Base-by-base conservation (phyloP, 78 protist species). In the Emiliania huxleyi region DNA sequence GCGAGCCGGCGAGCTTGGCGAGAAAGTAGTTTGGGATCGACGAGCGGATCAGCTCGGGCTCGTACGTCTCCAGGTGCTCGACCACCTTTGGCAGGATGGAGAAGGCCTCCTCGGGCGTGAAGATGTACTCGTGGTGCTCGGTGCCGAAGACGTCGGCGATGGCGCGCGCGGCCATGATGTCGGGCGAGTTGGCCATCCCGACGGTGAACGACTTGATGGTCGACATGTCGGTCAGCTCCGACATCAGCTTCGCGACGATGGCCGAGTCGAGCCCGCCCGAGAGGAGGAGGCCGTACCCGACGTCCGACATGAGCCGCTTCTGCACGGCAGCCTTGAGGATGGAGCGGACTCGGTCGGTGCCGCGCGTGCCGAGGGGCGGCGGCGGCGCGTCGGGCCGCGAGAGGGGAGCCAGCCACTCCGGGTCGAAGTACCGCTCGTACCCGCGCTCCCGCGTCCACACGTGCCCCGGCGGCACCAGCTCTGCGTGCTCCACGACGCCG, bases 1-100 rank as follows among this genome's bases (percentile, higher is more conserved):
- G 79, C 94, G 69, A 19, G 37, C 90, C 75, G 43, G 85, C 85
- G 40, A 40, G 49, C 85, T 77, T 40, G 18, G 94, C 40, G 52
- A 92, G 77, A 62, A 92, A 11, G 91, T 45, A 92, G 71, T 73
- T 48, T 19, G 94, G 94, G 55, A 87, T 92, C 29, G 87, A 52
- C n/a, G 94, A 85, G 69, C 94, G 94, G 84, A 92, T 55, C 42
- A 87, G 77, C 52, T 85, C 79, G 40, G 79, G 77, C 73, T 92
- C 90, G 94, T 81, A 92, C 29, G 94, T 92, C 90, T 92, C 94
- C 40, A 92, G 90, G 79, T 92, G 94, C 43, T 92, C 49, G 44
- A 92, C 44, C 44, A 92, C 94, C 48, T 81, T 55, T 73, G 49
- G 84, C 44, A 92, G 38, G 11, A 69, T 81, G 55, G 79, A 90